A percentile compares a stretch with the other conserved stretches of the same genome.
Conservation (phyloP, 169 alveolate species). For the Plasmodium blacklocki region DNA sequence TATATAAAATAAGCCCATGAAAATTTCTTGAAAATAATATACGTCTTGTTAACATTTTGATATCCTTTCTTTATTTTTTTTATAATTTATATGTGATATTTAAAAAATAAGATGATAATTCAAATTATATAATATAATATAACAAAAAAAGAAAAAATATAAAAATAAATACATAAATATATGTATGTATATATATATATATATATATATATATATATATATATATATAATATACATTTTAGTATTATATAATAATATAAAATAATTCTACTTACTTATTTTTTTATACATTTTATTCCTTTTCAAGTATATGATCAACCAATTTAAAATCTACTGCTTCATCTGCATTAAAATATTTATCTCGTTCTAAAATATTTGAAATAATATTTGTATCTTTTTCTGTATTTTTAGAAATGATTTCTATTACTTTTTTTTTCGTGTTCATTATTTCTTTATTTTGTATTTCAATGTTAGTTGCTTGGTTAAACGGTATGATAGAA, state of each 20-base stretch:
- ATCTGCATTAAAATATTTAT: slow-evolving; percentile 43
- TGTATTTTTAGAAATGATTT: slow-evolving; percentile 77
- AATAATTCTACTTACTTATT: no score
- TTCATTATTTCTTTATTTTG: slow-evolving; percentile 81
- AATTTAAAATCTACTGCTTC: slow-evolving; percentile 64
- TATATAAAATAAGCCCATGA: background rate
- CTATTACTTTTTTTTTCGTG: slow-evolving; percentile 78
- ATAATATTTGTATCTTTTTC: slow-evolving; percentile 64
- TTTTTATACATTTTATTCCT: slow-evolving; percentile 3
- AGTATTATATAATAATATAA: no score
- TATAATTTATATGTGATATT: background rate
- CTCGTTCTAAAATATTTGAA: slow-evolving; percentile 43
- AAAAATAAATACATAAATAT: background rate
- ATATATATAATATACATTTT: no score
- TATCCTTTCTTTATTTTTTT: slow-evolving; percentile 3
- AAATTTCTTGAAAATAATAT: background rate
- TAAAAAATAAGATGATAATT: background rate
- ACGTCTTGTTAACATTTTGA: background rate
- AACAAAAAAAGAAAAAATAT: background rate
- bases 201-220: no score
- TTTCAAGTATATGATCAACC: slow-evolving; percentile 55
- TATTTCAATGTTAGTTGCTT: slow-evolving; percentile 83
- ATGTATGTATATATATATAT: no score
- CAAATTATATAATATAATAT: background rate
- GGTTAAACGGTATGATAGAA: slow-evolving; percentile 77